phyloP scores from a whole-genome alignment of 495 filamentous ascomycete species.

The Penicillium chermesinum region DNA sequence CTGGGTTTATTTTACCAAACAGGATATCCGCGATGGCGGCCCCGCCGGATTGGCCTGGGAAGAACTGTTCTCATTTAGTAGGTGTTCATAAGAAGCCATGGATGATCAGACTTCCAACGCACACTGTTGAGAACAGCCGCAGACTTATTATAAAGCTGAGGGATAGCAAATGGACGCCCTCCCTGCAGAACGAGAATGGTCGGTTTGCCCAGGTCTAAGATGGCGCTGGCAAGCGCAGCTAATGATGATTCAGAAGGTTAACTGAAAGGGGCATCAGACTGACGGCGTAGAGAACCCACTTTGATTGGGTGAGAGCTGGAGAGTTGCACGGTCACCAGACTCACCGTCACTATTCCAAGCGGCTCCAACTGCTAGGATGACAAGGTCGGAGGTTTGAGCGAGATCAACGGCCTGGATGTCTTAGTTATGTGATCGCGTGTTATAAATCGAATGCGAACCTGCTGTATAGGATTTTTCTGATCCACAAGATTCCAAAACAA shows the following conservation, averaged over 20 bases:
- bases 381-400: conserved; percentile 31
- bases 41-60: conserved; percentile 9
- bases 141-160: conserved; percentile 5
- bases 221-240: conserved; percentile 29
- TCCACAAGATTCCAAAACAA: conserved; percentile 45
- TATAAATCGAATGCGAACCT: conserved; percentile 2
- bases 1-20: conserved; percentile 4
- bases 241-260: not conserved
- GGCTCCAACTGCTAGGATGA: conserved; percentile 39
- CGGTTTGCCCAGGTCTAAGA: conserved; percentile 35
- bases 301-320: conserved; percentile 19
- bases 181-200: conserved; percentile 40
- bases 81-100: not conserved
- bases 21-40: conserved; percentile 6
- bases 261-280: not conserved
- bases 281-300: conserved; percentile 1
- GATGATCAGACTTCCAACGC: not conserved
- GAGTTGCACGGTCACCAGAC: conserved; percentile 35
- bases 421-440: not conserved
- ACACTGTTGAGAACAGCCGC: conserved; percentile 7
- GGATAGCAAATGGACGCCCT: conserved; percentile 36
- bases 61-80: conserved; percentile 2
- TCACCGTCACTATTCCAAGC: conserved; percentile 44
- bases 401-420: conserved; percentile 23
- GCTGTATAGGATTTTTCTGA: conserved; percentile 23